Evolutionary conservation across 805 yeast species (phyloP), one percentile per base, ranked within the genome.

Genomic region (Saturnispora saitoi): DNA sequence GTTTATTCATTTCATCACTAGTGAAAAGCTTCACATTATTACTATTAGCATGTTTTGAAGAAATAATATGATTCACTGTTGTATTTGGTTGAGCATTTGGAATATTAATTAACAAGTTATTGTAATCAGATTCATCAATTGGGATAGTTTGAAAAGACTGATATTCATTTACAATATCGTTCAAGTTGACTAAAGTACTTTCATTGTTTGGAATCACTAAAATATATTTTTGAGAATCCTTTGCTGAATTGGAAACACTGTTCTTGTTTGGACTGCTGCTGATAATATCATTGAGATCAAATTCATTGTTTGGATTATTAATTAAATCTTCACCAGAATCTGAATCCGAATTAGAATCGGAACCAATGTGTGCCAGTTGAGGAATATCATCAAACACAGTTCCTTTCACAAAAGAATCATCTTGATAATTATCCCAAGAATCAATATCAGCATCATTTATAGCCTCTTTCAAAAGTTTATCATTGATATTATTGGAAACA

Each of bases 101-200:
- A 19, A 17, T 17, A 17, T 40, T 32, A 26, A 30, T 52, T 29
- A 56, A 43, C 41, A 70, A 48, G 2, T 50, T 53, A 3, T 58
- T 57, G 44, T 60, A 66, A 26, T 53, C 53, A 29, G 28, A 40
- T 34, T 49, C 39, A 12, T 55, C 39, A 7, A 59, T 36, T 4
- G 60, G 57, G 3, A 64, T 55, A 15, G 50, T 38, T 28, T 52
- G 41, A 38, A 47, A 52, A 11, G 48, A 38, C 5, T 46, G 24
- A n/a, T 50, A 31, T 30, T 48, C 46, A 6, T 29, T 22, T 8
- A 31, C 12, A 8, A 52, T 17, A 15, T 47, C 29, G 8, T 47
- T 36, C 7, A 47, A 6, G 29, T 43, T 20, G 3, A 43, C 24
- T 34, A 20, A 15, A 17, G 38, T 10, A 11, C 43, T 42, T 9